Percentiles rank a stretch among this genome's conserved stretches.
Evolutionary conservation across 805 yeast species (phyloP).

Genomic region (Metschnikowia dekortorum): DNA sequence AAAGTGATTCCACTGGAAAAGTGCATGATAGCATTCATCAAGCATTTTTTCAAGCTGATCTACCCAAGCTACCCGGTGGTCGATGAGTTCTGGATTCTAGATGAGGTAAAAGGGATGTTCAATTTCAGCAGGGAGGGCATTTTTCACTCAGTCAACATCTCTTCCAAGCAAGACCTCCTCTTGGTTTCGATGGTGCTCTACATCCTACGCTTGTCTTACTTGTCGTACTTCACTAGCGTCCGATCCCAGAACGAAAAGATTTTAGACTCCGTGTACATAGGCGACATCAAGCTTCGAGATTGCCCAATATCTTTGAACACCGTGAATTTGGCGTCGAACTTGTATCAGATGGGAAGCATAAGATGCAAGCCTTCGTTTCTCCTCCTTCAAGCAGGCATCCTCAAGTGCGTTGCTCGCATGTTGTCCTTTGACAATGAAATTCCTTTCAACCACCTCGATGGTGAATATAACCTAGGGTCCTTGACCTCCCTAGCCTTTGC

Average conservation of each 20-base stretch:
- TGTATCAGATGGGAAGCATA: slow-evolving; percentile 11
- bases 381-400: slow-evolving; percentile 18
- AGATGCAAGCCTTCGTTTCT: slow-evolving; percentile 10
- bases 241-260: slow-evolving; percentile 9
- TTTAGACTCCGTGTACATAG: slow-evolving; percentile 6
- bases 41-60: slow-evolving; percentile 13
- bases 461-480: slow-evolving; percentile 6
- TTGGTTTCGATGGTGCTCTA: slow-evolving; percentile 14
- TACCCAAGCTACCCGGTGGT: slow-evolving; percentile 16
- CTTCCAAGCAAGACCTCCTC: slow-evolving; percentile 12
- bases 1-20: slow-evolving; percentile 10
- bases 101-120: slow-evolving; percentile 7
- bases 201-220: slow-evolving; percentile 16
- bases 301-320: slow-evolving; percentile 16
- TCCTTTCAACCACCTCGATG: slow-evolving; percentile 9
- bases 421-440: slow-evolving; percentile 16
- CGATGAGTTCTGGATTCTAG: slow-evolving; percentile 12
- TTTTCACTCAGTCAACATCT: slow-evolving; percentile 8
- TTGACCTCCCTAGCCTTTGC: slow-evolving; percentile 12
- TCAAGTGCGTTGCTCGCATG: slow-evolving; percentile 11
- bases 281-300: slow-evolving; percentile 5
- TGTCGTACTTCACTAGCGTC: slow-evolving; percentile 15
- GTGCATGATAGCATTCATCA: slow-evolving; percentile 10
- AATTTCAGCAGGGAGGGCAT: slow-evolving; percentile 4
- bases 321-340: slow-evolving; percentile 13